Evolutionary conservation across 2,329 filamentous ascomycete species (phyloP).

Genomic region (Aspergillus versicolor): DNA sequence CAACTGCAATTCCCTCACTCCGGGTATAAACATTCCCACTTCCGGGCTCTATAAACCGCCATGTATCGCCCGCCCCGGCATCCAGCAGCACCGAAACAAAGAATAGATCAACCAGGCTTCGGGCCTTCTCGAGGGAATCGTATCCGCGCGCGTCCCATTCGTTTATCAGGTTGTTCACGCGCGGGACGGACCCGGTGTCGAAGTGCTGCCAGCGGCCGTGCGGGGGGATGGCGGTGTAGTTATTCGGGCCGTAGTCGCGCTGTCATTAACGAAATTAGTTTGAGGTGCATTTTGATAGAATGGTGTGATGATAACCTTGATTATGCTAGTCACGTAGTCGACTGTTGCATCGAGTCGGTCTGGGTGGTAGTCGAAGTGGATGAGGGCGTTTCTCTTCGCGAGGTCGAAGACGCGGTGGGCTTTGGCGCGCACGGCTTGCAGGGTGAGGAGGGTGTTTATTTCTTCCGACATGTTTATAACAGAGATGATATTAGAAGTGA

Average conservation of each 20-base stretch:
- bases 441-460: conserved; percentile 20
- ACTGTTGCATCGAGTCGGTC: conserved; percentile 40
- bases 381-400: conserved; percentile 41
- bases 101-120: conserved; percentile 61
- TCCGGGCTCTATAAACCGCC: conserved; percentile 47
- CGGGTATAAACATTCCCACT: conserved; percentile 34
- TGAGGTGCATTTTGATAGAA: neutral
- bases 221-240: conserved; percentile 50
- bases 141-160: conserved; percentile 45
- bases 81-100: conserved; percentile 61
- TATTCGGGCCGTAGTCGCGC: conserved; percentile 54
- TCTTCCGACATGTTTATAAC: neutral
- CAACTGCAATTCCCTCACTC: conserved; percentile 55
- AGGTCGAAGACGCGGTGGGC: conserved; percentile 30
- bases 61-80: conserved; percentile 53
- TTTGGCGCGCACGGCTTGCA: conserved; percentile 30
- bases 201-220: conserved; percentile 65
- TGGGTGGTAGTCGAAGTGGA: conserved; percentile 45
- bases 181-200: conserved; percentile 54
- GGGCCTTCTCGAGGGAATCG: conserved; percentile 50
- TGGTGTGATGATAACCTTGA: conserved; percentile 35
- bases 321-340: conserved; percentile 46
- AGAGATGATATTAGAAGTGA: neutral
- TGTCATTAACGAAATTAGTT: conserved; percentile 20
- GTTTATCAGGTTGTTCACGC: conserved; percentile 47